Percentiles rank a stretch among this genome's conserved stretches.
Conservation (phyloP, 139 green algal genomes). For the Micractinium conductrix region DNA sequence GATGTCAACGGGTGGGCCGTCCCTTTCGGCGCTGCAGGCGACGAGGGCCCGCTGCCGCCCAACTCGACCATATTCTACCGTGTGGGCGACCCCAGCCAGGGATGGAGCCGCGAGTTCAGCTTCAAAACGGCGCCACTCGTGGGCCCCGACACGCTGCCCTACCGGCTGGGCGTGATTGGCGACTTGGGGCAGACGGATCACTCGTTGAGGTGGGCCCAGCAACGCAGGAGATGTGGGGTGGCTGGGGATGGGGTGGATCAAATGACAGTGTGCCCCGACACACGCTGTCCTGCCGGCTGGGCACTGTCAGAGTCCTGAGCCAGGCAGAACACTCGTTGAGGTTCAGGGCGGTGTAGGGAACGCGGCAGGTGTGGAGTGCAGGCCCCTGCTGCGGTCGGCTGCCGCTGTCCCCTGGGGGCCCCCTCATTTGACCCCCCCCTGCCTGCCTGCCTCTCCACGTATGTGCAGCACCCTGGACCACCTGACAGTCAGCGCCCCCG, state of each 20-base stretch:
- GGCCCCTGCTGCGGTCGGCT: too few species aligned
- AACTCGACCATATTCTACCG: constrained; percentile 61
- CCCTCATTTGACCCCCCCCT: too few species aligned
- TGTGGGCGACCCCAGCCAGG: constrained; percentile 28
- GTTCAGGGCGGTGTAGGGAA: not conserved
- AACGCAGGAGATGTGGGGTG: too few species aligned
- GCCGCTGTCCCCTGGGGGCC: not conserved
- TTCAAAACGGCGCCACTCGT: constrained; percentile 52
- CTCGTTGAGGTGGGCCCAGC: constrained; percentile 40
- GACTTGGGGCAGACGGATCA: constrained; percentile 85
- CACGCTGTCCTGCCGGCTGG: not conserved
- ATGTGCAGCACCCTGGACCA: constrained; percentile 65
- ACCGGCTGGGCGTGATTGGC: constrained; percentile 64
- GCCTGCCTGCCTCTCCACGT: not conserved
- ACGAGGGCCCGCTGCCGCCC: constrained; percentile 43
- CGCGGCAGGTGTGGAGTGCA: not conserved
- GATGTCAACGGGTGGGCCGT: too few species aligned
- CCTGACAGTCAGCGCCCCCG: constrained; percentile 39
- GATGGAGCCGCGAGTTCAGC: constrained; percentile 38
- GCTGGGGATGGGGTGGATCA: too few species aligned
- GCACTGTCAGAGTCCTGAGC: not conserved
- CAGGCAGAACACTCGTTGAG: not conserved
- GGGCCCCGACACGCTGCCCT: constrained; percentile 43
- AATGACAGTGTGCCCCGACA: not conserved
- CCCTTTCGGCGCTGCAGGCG: too few species aligned